A percentile compares a stretch with the other conserved stretches of the same genome.
Evolutionary conservation across 768 basidiomycete genomes (phyloP).

Genomic region (Suillus decipiens): DNA sequence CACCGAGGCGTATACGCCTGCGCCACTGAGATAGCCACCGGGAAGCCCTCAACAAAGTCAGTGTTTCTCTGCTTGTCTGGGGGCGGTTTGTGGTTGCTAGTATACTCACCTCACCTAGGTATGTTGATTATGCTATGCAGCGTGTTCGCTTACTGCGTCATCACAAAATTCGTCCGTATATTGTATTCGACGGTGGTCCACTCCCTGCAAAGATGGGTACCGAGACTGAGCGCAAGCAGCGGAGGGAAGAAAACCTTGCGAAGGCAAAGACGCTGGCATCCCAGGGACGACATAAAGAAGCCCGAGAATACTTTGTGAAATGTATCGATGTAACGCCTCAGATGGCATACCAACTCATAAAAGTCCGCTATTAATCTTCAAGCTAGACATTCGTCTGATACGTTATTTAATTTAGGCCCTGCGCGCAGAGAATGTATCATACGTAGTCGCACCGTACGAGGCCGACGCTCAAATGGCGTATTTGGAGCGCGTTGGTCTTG

Average conservation of each 20-base stretch:
- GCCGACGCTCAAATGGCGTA: slow-evolving; percentile 97
- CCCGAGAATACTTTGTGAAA: slow-evolving; percentile 87
- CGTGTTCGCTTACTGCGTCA: slow-evolving; percentile 84
- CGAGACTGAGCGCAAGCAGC: slow-evolving; percentile 75
- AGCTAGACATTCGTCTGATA: slow-evolving; percentile 9
- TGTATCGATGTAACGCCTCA: slow-evolving; percentile 94
- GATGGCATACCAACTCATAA: slow-evolving; percentile 97
- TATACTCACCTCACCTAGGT: slow-evolving; percentile 47
- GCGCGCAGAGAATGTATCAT: slow-evolving; percentile 74
- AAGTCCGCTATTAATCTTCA: slow-evolving; percentile 43
- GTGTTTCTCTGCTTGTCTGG: slow-evolving; percentile 26
- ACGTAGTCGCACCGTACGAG: slow-evolving; percentile 97
- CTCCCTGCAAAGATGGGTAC: slow-evolving; percentile 94
- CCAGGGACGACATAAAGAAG: slow-evolving; percentile 79
- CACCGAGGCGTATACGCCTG: slow-evolving; percentile 89
- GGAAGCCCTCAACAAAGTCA: slow-evolving; percentile 81
- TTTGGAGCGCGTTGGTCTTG: slow-evolving; percentile 78
- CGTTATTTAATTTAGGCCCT: slow-evolving; percentile 62
- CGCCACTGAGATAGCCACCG: slow-evolving; percentile 86
- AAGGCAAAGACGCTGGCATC: slow-evolving; percentile 71
- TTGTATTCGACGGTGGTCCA: slow-evolving; percentile 96
- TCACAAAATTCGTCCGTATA: slow-evolving; percentile 81
- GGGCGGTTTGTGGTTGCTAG: not conserved
- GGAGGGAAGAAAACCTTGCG: slow-evolving; percentile 74
- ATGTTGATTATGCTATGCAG: slow-evolving; percentile 96